These are phyloP conservation scores for Eragrostis tef DNA, from an alignment of 202 grass and related monocot genomes.

Conservation along the genomic window DNA sequence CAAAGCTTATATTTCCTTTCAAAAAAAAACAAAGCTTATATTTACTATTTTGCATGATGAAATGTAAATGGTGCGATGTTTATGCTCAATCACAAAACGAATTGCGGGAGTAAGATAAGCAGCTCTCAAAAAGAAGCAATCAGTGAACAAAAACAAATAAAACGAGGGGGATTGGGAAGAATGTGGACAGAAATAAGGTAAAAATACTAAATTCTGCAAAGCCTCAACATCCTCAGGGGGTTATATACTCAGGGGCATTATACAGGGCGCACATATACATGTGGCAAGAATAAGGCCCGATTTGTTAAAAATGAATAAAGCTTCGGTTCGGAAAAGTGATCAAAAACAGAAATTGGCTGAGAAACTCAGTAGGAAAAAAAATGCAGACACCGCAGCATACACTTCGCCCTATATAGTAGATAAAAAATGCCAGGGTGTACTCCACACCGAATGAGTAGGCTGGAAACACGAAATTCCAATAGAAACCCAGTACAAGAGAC, in stretches of 20 bases:
- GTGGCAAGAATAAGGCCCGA: no score
- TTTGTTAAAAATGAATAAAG: no score
- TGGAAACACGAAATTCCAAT: background rate
- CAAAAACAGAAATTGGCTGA: background rate
- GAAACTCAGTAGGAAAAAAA: background rate
- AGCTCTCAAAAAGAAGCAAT: background rate
- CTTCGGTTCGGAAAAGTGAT: background rate
- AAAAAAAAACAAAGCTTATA: background rate
- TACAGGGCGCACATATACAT: no score
- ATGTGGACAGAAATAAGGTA: no score
- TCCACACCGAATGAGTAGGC: background rate
- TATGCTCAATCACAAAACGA: slow-evolving; percentile 8
- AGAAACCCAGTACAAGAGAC: background rate
- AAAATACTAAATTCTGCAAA: no score
- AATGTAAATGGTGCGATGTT: background rate
- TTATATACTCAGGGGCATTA: no score
- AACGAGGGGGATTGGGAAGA: no score
- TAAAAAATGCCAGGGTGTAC: background rate
- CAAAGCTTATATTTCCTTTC: background rate
- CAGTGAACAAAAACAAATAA: background rate
- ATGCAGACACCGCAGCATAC: background rate
- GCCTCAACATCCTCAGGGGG: no score
- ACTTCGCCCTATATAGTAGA: background rate
- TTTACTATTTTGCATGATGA: background rate
- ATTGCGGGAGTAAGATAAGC: background rate